Evolutionary conservation across 1,139 yeast species (phyloP).

Genomic region (Petasospora fabianii): DNA sequence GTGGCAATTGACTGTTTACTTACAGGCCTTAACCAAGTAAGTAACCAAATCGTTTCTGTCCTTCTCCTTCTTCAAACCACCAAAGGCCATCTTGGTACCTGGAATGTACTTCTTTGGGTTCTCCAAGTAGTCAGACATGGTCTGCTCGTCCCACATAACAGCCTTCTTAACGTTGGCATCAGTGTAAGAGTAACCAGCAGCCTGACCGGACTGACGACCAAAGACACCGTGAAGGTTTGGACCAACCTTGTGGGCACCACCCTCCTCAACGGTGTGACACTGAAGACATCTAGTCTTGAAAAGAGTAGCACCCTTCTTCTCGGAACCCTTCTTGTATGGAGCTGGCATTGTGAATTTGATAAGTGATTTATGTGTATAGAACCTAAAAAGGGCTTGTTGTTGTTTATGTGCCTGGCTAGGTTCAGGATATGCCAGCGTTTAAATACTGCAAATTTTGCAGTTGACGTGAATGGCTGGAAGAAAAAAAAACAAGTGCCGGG

Average conservation of each 20-base stretch:
- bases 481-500: constrained; percentile 4
- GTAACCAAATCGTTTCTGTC: constrained; percentile 97
- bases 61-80: constrained; percentile 98
- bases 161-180: constrained; percentile 98
- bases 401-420: not conserved
- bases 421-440: constrained; percentile 6
- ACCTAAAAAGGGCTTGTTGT: not conserved
- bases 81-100: constrained; percentile 99
- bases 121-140: constrained; percentile 92
- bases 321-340: constrained; percentile 56
- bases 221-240: constrained; percentile 96
- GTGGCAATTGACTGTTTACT: constrained; percentile 33
- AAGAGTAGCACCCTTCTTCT: constrained; percentile 96
- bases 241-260: constrained; percentile 99
- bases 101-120: constrained; percentile 99
- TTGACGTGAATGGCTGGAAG: constrained; percentile 21
- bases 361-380: constrained; percentile 3
- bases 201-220: constrained; percentile 89
- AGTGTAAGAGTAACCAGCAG: constrained; percentile 91
- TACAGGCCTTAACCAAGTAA: constrained; percentile 78
- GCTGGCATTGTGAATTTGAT: constrained; percentile 26
- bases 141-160: constrained; percentile 81
- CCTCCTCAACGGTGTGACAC: constrained; percentile 95
- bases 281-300: constrained; percentile 99
- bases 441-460: constrained; percentile 12